phyloP scores from a whole-genome alignment of 2,329 filamentous ascomycete species.

The Diaporthe citri region DNA sequence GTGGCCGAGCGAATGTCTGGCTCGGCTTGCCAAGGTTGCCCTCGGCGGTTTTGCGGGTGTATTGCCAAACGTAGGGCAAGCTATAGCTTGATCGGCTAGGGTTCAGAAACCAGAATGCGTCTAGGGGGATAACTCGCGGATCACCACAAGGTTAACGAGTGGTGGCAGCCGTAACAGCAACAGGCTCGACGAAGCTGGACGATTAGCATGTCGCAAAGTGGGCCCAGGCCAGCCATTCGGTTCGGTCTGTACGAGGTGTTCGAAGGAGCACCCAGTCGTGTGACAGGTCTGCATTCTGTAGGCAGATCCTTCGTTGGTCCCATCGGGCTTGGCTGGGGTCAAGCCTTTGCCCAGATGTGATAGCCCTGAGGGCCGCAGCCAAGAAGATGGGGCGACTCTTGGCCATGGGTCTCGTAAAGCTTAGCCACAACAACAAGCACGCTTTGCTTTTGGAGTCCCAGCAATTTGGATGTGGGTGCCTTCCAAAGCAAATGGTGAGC shows the following conservation, averaged over 20 bases:
- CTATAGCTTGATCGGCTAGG: constrained; percentile 6
- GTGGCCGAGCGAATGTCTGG: constrained; percentile 7
- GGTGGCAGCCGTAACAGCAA: background rate
- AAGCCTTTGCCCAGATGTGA: constrained; percentile 29
- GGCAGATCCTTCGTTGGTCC: constrained; percentile 10
- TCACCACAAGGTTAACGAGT: no score
- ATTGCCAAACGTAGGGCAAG: constrained; percentile 22
- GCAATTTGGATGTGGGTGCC: background rate
- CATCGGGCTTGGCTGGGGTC: constrained; percentile 28
- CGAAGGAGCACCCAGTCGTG: background rate
- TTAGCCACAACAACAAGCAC: constrained; percentile 2
- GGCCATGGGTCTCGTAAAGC: constrained; percentile 29
- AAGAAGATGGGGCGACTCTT: constrained; percentile 25
- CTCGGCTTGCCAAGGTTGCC: constrained; percentile 25
- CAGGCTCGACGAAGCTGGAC: background rate
- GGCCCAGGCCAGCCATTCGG: background rate
- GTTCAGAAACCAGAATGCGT: background rate
- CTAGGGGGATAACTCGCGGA: background rate
- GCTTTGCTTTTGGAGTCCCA: background rate
- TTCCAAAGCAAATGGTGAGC: background rate
- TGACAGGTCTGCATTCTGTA: constrained; percentile 8
- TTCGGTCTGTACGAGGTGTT: background rate
- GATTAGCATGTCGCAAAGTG: background rate
- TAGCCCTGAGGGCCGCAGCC: constrained; percentile 9
- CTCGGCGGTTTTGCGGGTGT: constrained; percentile 26